A percentile compares a stretch with the other conserved stretches of the same genome.
These are phyloP conservation scores for Aspergillus brasiliensis DNA, from an alignment of 2,329 filamentous ascomycete species.

Conservation along the genomic window DNA sequence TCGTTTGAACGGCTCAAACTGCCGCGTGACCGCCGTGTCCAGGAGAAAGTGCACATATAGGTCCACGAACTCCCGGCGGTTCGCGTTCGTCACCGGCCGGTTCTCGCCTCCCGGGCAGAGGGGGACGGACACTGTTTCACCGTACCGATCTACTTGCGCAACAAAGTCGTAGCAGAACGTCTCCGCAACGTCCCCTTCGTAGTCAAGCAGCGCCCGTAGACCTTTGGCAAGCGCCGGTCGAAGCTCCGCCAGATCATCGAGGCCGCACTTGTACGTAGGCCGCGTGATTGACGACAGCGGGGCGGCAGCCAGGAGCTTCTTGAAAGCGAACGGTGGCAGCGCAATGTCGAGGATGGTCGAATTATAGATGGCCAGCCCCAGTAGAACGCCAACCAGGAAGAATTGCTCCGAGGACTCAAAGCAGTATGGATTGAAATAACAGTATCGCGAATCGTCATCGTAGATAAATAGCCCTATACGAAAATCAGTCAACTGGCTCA, in stretches of 20 bases:
- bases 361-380: conserved; percentile 92
- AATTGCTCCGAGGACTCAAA: conserved; percentile 92
- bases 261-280: conserved; percentile 67
- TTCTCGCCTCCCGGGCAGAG: conserved; percentile 74
- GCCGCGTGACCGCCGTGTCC: conserved; percentile 73
- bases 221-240: conserved; percentile 75
- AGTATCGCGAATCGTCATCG: conserved; percentile 85
- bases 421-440: conserved; percentile 89
- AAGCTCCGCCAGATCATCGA: conserved; percentile 83
- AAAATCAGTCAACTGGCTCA: neutral
- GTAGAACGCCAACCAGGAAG: conserved; percentile 82
- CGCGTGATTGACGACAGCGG: conserved; percentile 59
- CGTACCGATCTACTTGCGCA: conserved; percentile 75
- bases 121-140: conserved; percentile 65
- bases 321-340: conserved; percentile 84
- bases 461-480: conserved; percentile 80
- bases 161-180: conserved; percentile 83
- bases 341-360: conserved; percentile 89
- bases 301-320: conserved; percentile 78
- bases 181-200: conserved; percentile 77
- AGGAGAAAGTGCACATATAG: conserved; percentile 79
- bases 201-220: conserved; percentile 75
- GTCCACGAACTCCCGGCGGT: conserved; percentile 83
- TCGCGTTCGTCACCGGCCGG: conserved; percentile 77
- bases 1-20: conserved; percentile 91